These are phyloP conservation scores for Ceratorhiza oryzae-sativae DNA, from an alignment of 1,284 basidiomycete genomes.

Conservation along the genomic window DNA sequence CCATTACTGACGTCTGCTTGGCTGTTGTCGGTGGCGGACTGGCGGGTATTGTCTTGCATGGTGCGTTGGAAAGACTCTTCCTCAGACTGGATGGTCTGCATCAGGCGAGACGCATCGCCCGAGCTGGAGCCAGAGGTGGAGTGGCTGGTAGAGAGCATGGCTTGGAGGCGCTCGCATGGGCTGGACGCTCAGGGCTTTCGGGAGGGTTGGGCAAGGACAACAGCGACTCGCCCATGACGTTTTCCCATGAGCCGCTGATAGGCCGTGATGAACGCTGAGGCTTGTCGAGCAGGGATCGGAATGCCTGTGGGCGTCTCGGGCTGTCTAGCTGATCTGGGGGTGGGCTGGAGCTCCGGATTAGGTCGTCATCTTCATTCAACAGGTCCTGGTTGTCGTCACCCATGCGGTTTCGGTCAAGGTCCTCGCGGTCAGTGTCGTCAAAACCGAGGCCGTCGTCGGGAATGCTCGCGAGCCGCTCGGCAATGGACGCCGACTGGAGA, in stretches of 20 bases:
- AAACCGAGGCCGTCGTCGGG: conserved; percentile 30
- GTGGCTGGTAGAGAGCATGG: not conserved
- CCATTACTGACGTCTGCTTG: not conserved
- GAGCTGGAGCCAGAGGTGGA: not conserved
- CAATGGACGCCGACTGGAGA: conserved; percentile 28
- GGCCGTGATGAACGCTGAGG: not conserved
- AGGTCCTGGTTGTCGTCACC: conserved; percentile 31
- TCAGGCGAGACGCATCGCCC: conserved; percentile 14
- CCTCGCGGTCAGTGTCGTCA: conserved; percentile 35
- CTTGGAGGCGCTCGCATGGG: not conserved
- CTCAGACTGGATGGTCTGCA: conserved; percentile 29
- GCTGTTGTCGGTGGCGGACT: not conserved
- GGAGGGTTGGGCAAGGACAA: conserved; percentile 15
- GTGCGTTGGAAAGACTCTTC: conserved; percentile 25
- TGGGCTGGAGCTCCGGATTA: conserved; percentile 17
- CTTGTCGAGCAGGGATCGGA: not conserved
- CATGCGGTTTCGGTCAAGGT: conserved; percentile 34
- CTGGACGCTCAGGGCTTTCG: conserved; percentile 3
- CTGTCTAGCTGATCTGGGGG: not conserved
- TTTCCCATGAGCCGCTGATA: conserved; percentile 35
- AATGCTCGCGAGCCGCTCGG: conserved; percentile 28
- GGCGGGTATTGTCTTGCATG: conserved; percentile 9
- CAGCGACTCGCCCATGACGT: conserved; percentile 21
- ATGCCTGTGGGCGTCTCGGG: conserved; percentile 2
- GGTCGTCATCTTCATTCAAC: conserved; percentile 26